A percentile compares a stretch with the other conserved stretches of the same genome.
phyloP scores from a whole-genome alignment of 2,329 filamentous ascomycete species.

The Seiridium unicorne region DNA sequence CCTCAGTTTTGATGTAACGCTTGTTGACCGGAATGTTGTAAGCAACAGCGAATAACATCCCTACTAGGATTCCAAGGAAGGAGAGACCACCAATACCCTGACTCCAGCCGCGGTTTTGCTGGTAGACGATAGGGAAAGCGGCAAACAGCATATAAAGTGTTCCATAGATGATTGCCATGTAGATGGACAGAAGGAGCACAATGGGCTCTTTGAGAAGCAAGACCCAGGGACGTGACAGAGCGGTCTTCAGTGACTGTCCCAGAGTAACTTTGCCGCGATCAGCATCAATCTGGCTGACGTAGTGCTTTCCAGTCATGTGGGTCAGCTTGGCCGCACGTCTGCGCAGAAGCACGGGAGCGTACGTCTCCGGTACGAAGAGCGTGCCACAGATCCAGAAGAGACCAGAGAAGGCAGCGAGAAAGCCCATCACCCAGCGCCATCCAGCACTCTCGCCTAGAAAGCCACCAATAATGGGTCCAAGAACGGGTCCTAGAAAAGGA shows the following conservation, averaged over 20 bases:
- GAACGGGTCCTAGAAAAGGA: slow-evolving; percentile 59
- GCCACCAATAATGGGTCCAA: slow-evolving; percentile 64
- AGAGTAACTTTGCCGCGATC: slow-evolving; percentile 40
- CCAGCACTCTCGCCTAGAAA: slow-evolving; percentile 63
- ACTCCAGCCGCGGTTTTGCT: slow-evolving; percentile 57
- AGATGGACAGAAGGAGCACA: slow-evolving; percentile 62
- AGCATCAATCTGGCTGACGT: slow-evolving; percentile 51
- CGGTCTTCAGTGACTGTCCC: slow-evolving; percentile 52
- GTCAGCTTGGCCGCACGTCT: slow-evolving; percentile 50
- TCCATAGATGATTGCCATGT: slow-evolving; percentile 62
- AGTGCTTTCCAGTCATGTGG: slow-evolving; percentile 52
- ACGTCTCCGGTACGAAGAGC: slow-evolving; percentile 58
- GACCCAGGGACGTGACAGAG: slow-evolving; percentile 64
- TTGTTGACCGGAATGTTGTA: slow-evolving; percentile 57
- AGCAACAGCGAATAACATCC: slow-evolving; percentile 58
- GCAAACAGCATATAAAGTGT: slow-evolving; percentile 46
- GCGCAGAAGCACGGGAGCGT: slow-evolving; percentile 56
- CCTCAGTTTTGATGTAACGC: slow-evolving; percentile 40
- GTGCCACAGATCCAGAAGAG: slow-evolving; percentile 54
- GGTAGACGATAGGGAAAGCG: slow-evolving; percentile 66
- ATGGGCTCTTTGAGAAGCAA: slow-evolving; percentile 71
- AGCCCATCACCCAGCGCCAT: slow-evolving; percentile 70
- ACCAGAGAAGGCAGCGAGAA: slow-evolving; percentile 64
- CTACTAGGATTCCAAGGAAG: slow-evolving; percentile 67
- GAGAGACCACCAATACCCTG: slow-evolving; percentile 60